phyloP scores from a whole-genome alignment of 176 grass and related monocot species.

The Juncus inflexus region DNA sequence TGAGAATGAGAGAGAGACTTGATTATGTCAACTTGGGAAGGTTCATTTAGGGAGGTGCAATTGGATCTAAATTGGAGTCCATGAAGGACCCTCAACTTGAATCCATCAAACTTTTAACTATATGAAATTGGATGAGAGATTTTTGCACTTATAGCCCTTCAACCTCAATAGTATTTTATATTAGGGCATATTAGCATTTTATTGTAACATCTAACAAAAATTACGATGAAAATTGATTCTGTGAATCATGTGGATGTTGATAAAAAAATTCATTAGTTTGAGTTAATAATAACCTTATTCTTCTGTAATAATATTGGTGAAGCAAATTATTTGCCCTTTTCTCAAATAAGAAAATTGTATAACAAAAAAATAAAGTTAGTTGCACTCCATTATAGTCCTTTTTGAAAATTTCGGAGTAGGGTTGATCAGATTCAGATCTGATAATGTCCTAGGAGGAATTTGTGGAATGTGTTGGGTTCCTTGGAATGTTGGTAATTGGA shows the following conservation, averaged over 20 bases:
- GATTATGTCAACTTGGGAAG: conserved; percentile 14
- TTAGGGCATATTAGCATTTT: too few relatives aligned
- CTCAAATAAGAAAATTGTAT: too few relatives aligned
- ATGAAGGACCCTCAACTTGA: not conserved
- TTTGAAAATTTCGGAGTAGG: not conserved
- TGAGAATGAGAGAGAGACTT: not conserved
- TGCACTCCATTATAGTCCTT: too few relatives aligned
- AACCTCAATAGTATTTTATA: too few relatives aligned
- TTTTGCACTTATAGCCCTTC: not conserved
- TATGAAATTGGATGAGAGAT: not conserved
- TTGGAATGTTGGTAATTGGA: conserved; percentile 26
- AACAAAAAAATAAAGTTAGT: too few relatives aligned
- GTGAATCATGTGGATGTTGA: too few relatives aligned
- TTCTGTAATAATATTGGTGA: too few relatives aligned
- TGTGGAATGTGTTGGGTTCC: conserved; percentile 3
- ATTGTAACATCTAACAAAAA: too few relatives aligned
- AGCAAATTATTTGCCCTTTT: too few relatives aligned
- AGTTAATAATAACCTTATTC: too few relatives aligned
- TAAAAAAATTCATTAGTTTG: too few relatives aligned
- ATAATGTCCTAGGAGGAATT: not conserved
- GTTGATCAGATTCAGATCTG: not conserved
- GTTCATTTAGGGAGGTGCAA: conserved; percentile 15
- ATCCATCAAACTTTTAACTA: not conserved
- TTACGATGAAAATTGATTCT: too few relatives aligned
- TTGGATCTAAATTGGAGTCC: not conserved